Evolutionary conservation across 2,329 filamentous ascomycete genomes (phyloP), one percentile per base, ranked within the genome.

Genomic region (Scytalidium sp.): DNA sequence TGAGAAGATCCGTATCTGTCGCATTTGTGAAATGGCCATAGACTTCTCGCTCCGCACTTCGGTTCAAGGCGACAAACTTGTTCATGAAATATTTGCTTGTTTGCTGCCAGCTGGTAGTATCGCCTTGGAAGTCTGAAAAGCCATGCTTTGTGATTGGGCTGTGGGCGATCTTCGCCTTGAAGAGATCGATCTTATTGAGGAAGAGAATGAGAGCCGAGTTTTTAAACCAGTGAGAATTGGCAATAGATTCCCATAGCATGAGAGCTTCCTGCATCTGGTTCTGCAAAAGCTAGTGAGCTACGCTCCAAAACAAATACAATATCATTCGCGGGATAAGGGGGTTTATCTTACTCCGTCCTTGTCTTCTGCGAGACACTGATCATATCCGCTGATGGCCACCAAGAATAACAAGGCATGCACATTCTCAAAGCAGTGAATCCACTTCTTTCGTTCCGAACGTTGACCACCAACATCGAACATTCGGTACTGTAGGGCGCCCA

Each of bases 331-430:
- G 27, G 19, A 19, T 29, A 23, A 7, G 32, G 15, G 41, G 11
- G 29, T 8, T 44, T 52, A 44, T 76, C 90, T 74, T 78, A 96
- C 91, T 56, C 92, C 92, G 67, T 96, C 94, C 70, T 96, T 92
- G 68, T 97, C 93, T 72, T 97, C 93, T 3, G 97, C 90, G 44
- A 97, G 75, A 63, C 92, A 96, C 69, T 97, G 94, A 66, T 97
- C 93, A 68, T 97, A 97, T 52, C 93, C 93, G 56, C 91, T 96
- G 60, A 97, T 92, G 43, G 93, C 92, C 46, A 96, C 93, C 58
- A 97, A 80, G 72, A 97, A 97, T 39, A 97, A 76, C 47, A 97
- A 78, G 59, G 90, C 92, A 64, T 94, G 91, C 21, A 89, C 86
- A 55, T 87, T 87, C 64, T 89, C 85, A 60, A 89, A 89, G 60